Base-by-base conservation (phyloP, 2,329 filamentous ascomycete genomes). In the Fusarium odoratissimum region DNA sequence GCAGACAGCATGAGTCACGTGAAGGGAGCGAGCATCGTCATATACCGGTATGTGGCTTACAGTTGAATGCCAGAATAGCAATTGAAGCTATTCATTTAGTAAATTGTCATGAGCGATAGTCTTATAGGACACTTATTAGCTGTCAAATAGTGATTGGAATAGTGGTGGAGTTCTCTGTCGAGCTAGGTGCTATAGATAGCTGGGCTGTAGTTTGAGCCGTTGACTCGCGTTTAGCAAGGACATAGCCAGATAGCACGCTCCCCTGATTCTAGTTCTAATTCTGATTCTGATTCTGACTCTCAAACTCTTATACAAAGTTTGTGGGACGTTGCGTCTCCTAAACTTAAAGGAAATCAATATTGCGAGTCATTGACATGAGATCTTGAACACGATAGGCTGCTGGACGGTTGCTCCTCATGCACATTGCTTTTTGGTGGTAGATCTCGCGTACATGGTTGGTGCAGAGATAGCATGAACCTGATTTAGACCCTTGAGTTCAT, bases 131-230 rank as follows among this genome's bases (percentile, higher is more conserved):
- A 62, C 33, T 13, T 13, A 17, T 16, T 9, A n/a, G 41, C 25
- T 51, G 44, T 19, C 56, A 52, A 42, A 25, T 33, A 61, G 25
- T 33, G 23, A 35, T 40, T 6, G 35, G 19, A 33, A 52, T 23
- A 48, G 48, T 38, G 49, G 66, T 69, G 66, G 66, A 69, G 65
- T 69, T 54, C 9, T 28, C 35, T 69, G 23, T 40, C 17, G 37
- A 64, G 38, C 62, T 52, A 40, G 52, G 40, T 46, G n/a, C 59
- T 58, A 44, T 40, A 40, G 41, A 58, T 58, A 45, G 40, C 40
- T 52, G 58, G 65, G 66, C 66, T 69, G 66, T 48, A 64, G 45
- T 69, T 69, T 69, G 65, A 69, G 66, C 60, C 66, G 51, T 69
- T 70, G 65, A 69, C 66, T 69, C 64, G 56, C 12, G 66, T 62